Conservation (phyloP, 352 stramenopile genomes). For the Globisporangium parvum region DNA sequence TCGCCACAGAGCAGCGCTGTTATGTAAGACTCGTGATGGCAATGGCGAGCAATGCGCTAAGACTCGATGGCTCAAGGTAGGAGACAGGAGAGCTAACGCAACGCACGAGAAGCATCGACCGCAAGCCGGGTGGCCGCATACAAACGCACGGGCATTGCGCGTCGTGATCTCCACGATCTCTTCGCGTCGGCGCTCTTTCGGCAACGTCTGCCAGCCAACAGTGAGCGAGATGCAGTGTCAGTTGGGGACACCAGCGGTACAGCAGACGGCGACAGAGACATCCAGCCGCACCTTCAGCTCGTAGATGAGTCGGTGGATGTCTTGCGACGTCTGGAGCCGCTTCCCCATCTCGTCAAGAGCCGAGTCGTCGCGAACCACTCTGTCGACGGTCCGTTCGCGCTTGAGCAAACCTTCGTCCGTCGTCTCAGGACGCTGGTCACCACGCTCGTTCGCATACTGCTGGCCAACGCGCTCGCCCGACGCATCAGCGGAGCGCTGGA, state of each 20-base stretch:
- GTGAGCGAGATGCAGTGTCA: background rate
- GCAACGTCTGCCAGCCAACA: slow-evolving; percentile 26
- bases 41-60: background rate
- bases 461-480: background rate
- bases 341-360: slow-evolving; percentile 1
- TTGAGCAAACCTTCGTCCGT: background rate
- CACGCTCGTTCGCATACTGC: background rate
- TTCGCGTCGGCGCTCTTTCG: slow-evolving; percentile 32
- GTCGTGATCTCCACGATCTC: slow-evolving; percentile 43
- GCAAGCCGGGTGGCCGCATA: slow-evolving; percentile 48
- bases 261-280: background rate
- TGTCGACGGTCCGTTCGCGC: background rate
- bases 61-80: background rate
- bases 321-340: slow-evolving; percentile 25
- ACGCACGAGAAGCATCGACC: slow-evolving; percentile 55
- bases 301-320: slow-evolving; percentile 56
- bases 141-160: slow-evolving; percentile 34
- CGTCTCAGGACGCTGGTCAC: slow-evolving; percentile 6
- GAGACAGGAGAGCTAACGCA: background rate
- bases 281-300: slow-evolving; percentile 60
- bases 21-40: background rate
- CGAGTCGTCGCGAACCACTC: slow-evolving; percentile 8
- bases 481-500: slow-evolving; percentile 19
- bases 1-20: background rate
- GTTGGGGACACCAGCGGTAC: background rate